Conservation (phyloP, 805 yeast genomes). For the Starmera pachycereana region DNA sequence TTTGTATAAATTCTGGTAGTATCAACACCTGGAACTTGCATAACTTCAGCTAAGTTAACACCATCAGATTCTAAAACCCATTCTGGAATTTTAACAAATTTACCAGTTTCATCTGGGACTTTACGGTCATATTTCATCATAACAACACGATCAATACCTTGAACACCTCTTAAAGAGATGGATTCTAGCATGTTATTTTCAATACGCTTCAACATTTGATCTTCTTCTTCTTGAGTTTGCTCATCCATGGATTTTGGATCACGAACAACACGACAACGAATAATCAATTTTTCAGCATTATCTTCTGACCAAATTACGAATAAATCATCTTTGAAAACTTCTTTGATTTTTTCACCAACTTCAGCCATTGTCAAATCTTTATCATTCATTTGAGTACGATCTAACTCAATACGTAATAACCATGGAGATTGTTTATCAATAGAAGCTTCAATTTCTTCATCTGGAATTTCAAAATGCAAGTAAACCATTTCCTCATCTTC, state of each 20-base stretch:
- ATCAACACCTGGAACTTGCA: conserved; percentile 93
- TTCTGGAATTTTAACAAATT: conserved; percentile 79
- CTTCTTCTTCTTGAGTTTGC: conserved; percentile 93
- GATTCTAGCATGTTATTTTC: conserved; percentile 95
- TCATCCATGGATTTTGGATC: conserved; percentile 91
- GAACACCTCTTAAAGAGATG: conserved; percentile 91
- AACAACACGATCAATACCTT: conserved; percentile 71
- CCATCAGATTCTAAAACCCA: conserved; percentile 99
- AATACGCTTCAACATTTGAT: conserved; percentile 87
- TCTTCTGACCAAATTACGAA: conserved; percentile 99
- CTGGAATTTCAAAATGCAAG: conserved; percentile 95
- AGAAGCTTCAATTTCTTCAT: conserved; percentile 91
- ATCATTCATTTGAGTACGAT: conserved; percentile 98
- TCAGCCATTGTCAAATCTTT: conserved; percentile 96
- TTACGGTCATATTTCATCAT: conserved; percentile 80
- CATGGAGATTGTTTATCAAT: conserved; percentile 96
- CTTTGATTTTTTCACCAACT: conserved; percentile 91
- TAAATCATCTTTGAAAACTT: conserved; percentile 87
- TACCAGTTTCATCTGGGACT: conserved; percentile 73
- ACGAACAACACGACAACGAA: conserved; percentile 97
- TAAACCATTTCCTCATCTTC: conserved; percentile 97
- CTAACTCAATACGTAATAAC: conserved; percentile 91
- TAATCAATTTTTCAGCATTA: conserved; percentile 90
- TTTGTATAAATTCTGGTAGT: conserved; percentile 85
- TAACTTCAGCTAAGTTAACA: conserved; percentile 88